These are phyloP conservation scores for Coemansia sp. DNA, from an alignment of 192 early-diverging fungal genomes.

Conservation along the genomic window DNA sequence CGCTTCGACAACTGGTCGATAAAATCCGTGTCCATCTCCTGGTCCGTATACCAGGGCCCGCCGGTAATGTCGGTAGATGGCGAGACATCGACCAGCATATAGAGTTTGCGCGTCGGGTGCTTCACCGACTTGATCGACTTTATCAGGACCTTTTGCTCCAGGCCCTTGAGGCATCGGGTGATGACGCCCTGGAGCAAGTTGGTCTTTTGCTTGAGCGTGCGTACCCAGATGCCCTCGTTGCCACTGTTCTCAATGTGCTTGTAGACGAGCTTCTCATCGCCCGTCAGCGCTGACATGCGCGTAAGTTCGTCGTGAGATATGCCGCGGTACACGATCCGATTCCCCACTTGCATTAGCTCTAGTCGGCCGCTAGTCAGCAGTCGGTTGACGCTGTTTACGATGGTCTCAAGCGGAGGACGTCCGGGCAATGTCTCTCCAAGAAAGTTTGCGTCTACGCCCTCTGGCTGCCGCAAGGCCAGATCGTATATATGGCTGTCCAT, in stretches of 20 bases:
- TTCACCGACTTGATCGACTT: conserved; percentile 92
- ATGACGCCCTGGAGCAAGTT: conserved; percentile 77
- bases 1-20: conserved; percentile 76
- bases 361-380: conserved; percentile 29
- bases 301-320: conserved; percentile 22
- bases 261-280: conserved; percentile 81
- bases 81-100: conserved; percentile 83
- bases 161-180: conserved; percentile 71
- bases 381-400: conserved; percentile 42
- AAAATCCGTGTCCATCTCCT: conserved; percentile 89
- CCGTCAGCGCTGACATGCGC: conserved; percentile 60
- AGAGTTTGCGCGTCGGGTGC: conserved; percentile 85
- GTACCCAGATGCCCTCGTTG: conserved; percentile 85
- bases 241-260: conserved; percentile 78
- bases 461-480: conserved; percentile 9
- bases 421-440: conserved; percentile 16
- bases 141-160: conserved; percentile 83
- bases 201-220: conserved; percentile 78
- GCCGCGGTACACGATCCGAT: conserved; percentile 25
- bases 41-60: conserved; percentile 92
- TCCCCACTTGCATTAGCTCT: conserved; percentile 45
- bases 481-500: conserved; percentile 26
- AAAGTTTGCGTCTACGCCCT: conserved; percentile 22
- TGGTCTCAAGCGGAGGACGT: conserved; percentile 13
- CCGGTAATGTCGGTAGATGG: conserved; percentile 90